Percentiles rank a stretch among this genome's conserved stretches.
These are phyloP conservation scores for Colletotrichum sp. DNA, from an alignment of 2,329 filamentous ascomycete genomes.

Conservation along the genomic window DNA sequence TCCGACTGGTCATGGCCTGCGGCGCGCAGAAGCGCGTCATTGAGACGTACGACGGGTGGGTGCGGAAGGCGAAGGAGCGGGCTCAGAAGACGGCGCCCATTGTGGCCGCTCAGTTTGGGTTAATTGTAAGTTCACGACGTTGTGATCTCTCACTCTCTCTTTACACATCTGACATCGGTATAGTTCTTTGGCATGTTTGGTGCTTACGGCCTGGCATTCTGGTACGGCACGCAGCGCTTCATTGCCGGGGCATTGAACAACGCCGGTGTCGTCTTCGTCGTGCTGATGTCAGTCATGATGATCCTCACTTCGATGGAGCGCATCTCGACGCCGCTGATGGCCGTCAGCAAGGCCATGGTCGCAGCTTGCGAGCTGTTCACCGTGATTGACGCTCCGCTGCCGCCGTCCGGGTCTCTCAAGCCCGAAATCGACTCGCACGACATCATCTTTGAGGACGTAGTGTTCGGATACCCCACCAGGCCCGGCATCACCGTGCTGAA, in stretches of 20 bases:
- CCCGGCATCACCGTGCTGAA: slow-evolving; percentile 37
- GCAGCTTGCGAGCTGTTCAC: slow-evolving; percentile 32
- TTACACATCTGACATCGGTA: neutral
- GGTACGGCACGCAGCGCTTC: slow-evolving; percentile 45
- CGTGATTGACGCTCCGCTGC: slow-evolving; percentile 30
- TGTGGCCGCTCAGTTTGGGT: slow-evolving; percentile 32
- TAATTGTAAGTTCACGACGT: slow-evolving; percentile 19
- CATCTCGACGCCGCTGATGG: slow-evolving; percentile 43
- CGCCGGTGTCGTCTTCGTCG: slow-evolving; percentile 40
- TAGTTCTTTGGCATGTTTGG: slow-evolving; percentile 36
- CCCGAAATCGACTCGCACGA: slow-evolving; percentile 23
- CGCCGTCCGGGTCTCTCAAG: slow-evolving; percentile 23
- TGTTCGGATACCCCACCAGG: slow-evolving; percentile 30
- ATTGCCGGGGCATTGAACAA: slow-evolving; percentile 33
- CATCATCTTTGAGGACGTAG: slow-evolving; percentile 23
- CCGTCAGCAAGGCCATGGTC: slow-evolving; percentile 31
- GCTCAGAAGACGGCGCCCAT: slow-evolving; percentile 38
- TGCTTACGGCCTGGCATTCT: slow-evolving; percentile 46
- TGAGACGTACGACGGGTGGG: slow-evolving; percentile 39
- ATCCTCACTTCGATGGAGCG: slow-evolving; percentile 36
- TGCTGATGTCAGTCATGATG: slow-evolving; percentile 42
- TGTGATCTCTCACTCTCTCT: neutral
- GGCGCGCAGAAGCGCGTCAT: slow-evolving; percentile 43
- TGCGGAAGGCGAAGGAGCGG: slow-evolving; percentile 37
- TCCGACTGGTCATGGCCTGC: slow-evolving; percentile 48